These are phyloP conservation scores for Trichoderma erinaceum DNA, from an alignment of 495 filamentous ascomycete genomes.

Conservation along the genomic window DNA sequence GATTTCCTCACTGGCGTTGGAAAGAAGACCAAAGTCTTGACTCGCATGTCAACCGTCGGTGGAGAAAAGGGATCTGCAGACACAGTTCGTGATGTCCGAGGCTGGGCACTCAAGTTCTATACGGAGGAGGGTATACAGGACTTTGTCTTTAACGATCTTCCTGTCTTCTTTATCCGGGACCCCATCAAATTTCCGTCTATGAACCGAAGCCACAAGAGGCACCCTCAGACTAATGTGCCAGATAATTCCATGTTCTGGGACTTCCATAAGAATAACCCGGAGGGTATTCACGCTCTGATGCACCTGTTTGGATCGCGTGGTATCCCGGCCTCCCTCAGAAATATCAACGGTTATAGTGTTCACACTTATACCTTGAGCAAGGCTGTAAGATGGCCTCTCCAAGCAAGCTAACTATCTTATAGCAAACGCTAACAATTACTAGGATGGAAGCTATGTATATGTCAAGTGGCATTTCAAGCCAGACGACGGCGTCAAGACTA, in stretches of 20 bases:
- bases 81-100: conserved; percentile 49
- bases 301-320: conserved; percentile 67
- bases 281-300: conserved; percentile 66
- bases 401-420: background rate
- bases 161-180: conserved; percentile 55
- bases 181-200: conserved; percentile 63
- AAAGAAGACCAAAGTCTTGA: conserved; percentile 49
- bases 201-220: conserved; percentile 60
- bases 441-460: conserved; percentile 33
- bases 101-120: conserved; percentile 59
- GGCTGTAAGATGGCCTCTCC: conserved; percentile 21
- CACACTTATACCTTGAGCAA: conserved; percentile 39
- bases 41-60: conserved; percentile 55
- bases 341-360: conserved; percentile 56
- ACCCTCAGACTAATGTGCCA: conserved; percentile 49
- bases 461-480: conserved; percentile 49
- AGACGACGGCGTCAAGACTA: conserved; percentile 62
- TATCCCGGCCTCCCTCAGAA: conserved; percentile 58
- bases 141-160: conserved; percentile 50
- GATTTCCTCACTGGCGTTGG: conserved; percentile 24
- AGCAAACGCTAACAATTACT: background rate
- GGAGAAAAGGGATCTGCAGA: conserved; percentile 49
- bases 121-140: conserved; percentile 58
- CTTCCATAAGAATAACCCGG: conserved; percentile 63
- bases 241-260: conserved; percentile 68